These are phyloP conservation scores for Cladophialophora chaetospira DNA, from an alignment of 2,329 filamentous ascomycete species.

Conservation along the genomic window DNA sequence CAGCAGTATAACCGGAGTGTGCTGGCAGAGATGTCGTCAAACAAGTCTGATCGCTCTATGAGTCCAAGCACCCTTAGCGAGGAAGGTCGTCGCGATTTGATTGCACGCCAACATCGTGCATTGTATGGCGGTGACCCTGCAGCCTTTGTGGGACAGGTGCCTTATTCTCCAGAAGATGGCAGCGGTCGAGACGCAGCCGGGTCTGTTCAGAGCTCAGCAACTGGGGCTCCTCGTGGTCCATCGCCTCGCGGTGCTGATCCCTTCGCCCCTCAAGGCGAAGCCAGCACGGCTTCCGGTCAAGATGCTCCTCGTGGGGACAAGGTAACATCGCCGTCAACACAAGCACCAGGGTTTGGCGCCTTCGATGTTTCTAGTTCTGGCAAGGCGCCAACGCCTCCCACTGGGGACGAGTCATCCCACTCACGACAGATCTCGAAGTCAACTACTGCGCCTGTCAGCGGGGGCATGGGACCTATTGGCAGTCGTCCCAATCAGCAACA, in stretches of 20 bases:
- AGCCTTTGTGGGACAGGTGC: constrained; percentile 66
- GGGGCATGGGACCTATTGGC: constrained; percentile 85
- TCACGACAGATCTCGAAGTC: constrained; percentile 61
- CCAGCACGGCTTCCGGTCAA: constrained; percentile 11
- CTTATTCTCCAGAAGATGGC: constrained; percentile 68
- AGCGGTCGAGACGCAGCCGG: constrained; percentile 68
- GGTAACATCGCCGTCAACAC: constrained; percentile 60
- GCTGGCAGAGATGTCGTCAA: constrained; percentile 67
- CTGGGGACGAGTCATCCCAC: constrained; percentile 71
- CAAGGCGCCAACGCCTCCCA: constrained; percentile 84
- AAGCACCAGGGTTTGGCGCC: constrained; percentile 56
- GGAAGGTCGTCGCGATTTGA: constrained; percentile 92
- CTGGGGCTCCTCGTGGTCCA: constrained; percentile 64
- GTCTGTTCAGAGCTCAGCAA: constrained; percentile 52
- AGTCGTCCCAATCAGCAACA: constrained; percentile 72
- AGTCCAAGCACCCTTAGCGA: constrained; percentile 88
- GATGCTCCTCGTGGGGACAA: constrained; percentile 57
- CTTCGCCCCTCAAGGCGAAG: constrained; percentile 46
- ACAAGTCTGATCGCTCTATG: constrained; percentile 83
- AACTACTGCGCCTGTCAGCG: constrained; percentile 56
- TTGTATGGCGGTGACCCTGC: constrained; percentile 77
- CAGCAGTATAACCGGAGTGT: constrained; percentile 99
- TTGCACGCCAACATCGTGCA: constrained; percentile 91
- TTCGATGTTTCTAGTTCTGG: constrained; percentile 68
- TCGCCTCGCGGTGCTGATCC: constrained; percentile 81